Base-by-base conservation (phyloP, 371 early-diverging fungal genomes). In the Mortierella sp. region DNA sequence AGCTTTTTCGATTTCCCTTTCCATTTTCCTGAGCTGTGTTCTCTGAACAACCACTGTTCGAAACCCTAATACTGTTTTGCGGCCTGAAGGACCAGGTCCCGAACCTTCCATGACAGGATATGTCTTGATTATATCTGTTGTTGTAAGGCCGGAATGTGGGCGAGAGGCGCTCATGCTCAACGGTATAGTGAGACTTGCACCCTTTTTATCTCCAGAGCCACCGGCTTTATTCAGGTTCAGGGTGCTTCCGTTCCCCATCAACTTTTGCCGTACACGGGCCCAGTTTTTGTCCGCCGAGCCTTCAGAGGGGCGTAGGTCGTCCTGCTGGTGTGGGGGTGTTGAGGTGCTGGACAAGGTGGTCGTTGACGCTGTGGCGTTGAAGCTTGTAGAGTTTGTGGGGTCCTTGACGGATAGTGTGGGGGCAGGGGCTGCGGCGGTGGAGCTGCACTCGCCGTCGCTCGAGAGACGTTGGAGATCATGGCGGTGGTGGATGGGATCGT, bases 1-100 rank as follows among this genome's bases (percentile, higher is more conserved):
- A 1, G 61, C 65, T 49, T 72, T 72, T 41, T 79, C 79, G 21
- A 79, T 72, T 13, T 79, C 79, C 48, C 72, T 79, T 38, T 79
- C 79, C 79, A 79, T 79, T 34, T 64, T 72, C 23, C 73, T 39
- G 12, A 79, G 62, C 34, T 79, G 72, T 9, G 79, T 72, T 41
- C 72, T 56, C 39, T 72, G 79, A 21, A 71, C 65, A 12, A 79
- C 79, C 21, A 69, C 69, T 1, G 73, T 65, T 47, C 70, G 54
- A 46, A 79, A 79, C 7, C 79, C 72, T 2, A 78, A 51, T 30
- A 72, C 72, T 12, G 61, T 60, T 24, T 69, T 60, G n/a, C 66
- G 41, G 0, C 69, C 65, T 10, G 66, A 62, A 3, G 74, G 60
- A 6, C 55, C 57, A 18, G 74, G n/a, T 2, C 68, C 68, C 34